Conservation (phyloP, 2,329 filamentous ascomycete genomes). For the Talaromyces islandicus region DNA sequence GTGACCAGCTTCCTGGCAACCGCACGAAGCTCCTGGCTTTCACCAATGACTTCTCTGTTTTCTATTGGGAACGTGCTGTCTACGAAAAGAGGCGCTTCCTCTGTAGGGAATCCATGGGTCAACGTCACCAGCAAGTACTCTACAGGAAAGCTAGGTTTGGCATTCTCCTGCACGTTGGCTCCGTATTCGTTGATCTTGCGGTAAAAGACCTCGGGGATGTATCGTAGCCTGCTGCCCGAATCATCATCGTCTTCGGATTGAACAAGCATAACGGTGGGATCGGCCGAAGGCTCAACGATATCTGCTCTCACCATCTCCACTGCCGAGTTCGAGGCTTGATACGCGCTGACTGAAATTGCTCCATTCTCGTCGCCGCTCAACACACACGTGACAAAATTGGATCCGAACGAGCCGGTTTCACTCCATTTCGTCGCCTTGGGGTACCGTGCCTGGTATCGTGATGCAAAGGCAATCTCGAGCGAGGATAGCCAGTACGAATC, state of each 20-base stretch:
- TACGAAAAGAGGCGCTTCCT: conserved; percentile 70
- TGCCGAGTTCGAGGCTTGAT: conserved; percentile 90
- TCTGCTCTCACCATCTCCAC: conserved; percentile 96
- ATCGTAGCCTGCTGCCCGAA: conserved; percentile 63
- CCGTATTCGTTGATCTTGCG: conserved; percentile 93
- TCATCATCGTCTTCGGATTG: conserved; percentile 81
- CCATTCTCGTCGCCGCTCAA: conserved; percentile 88
- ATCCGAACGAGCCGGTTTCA: conserved; percentile 87
- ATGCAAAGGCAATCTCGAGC: conserved; percentile 82
- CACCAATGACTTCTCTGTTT: conserved; percentile 80
- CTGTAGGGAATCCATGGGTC: conserved; percentile 89
- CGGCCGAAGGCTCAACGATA: conserved; percentile 89
- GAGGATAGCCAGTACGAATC: conserved; percentile 94
- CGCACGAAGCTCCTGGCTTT: conserved; percentile 71
- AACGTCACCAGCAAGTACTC: conserved; percentile 95
- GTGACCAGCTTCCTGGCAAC: conserved; percentile 65
- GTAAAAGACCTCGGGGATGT: conserved; percentile 97
- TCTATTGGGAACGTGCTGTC: conserved; percentile 74
- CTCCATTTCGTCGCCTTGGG: conserved; percentile 95
- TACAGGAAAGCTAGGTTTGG: conserved; percentile 91
- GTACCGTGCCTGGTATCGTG: conserved; percentile 78
- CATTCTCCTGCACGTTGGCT: conserved; percentile 92
- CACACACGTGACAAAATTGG: conserved; percentile 94
- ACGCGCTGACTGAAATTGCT: conserved; percentile 81
- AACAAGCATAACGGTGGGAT: conserved; percentile 90